Percentiles rank a stretch among this genome's conserved stretches.
phyloP scores from a whole-genome alignment of 2,329 filamentous ascomycete genomes.

The Pseudonectria buxi region DNA sequence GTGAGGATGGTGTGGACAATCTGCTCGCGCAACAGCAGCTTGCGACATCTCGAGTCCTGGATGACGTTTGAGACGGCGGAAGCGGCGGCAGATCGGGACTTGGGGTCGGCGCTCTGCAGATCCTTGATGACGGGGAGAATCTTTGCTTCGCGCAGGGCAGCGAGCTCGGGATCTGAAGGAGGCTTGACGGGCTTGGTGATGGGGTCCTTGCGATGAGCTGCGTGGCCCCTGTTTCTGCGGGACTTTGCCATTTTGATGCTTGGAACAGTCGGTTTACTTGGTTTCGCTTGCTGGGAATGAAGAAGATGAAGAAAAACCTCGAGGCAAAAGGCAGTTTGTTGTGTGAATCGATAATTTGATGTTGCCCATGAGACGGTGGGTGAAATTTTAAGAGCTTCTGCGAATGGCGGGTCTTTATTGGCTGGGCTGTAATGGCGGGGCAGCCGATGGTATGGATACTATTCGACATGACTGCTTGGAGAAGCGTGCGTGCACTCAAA shows the following conservation, averaged over 20 bases:
- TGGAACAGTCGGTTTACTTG: no score
- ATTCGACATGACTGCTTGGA: no score
- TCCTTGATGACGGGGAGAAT: conserved; percentile 58
- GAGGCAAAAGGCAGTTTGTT: background rate
- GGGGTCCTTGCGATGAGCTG: conserved; percentile 45
- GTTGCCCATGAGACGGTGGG: no score
- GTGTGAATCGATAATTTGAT: no score
- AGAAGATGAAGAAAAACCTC: background rate
- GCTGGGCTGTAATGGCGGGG: no score
- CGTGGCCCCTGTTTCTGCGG: conserved; percentile 44
- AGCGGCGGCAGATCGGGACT: conserved; percentile 53
- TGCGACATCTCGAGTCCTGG: conserved; percentile 54
- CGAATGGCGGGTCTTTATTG: no score
- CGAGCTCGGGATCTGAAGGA: conserved; percentile 56
- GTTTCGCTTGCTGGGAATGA: no score
- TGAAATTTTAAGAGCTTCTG: conserved; percentile 1
- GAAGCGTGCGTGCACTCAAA: no score
- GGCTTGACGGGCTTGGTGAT: conserved; percentile 53
- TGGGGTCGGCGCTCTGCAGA: conserved; percentile 52
- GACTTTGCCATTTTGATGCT: conserved; percentile 52
- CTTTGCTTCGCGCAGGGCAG: conserved; percentile 54
- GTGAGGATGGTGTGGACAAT: conserved; percentile 57
- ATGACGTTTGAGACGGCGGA: conserved; percentile 55
- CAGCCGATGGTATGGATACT: no score
- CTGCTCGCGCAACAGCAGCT: conserved; percentile 59